These are phyloP conservation scores for Endoconidiophora polonica DNA, from an alignment of 2,329 filamentous ascomycete species.

Conservation along the genomic window DNA sequence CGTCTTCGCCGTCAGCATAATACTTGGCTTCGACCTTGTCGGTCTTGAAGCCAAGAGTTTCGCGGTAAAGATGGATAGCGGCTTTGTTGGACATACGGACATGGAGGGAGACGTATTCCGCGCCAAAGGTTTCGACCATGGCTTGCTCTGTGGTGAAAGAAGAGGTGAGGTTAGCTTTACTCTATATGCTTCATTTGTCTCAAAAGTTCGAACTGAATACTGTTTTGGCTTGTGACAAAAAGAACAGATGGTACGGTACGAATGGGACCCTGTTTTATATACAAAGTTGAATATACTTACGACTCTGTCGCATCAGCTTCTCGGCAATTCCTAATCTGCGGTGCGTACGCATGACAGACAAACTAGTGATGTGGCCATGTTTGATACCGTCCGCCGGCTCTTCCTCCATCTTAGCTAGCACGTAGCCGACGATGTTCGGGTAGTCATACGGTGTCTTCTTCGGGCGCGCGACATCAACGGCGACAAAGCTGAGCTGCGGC, in stretches of 20 bases:
- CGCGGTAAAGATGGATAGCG: conserved; percentile 79
- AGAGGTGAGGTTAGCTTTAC: neutral
- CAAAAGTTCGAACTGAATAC: neutral
- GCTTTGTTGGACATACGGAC: conserved; percentile 88
- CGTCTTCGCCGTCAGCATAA: conserved; percentile 96
- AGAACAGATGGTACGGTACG: neutral
- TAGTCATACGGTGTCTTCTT: conserved; percentile 68
- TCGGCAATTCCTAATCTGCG: conserved; percentile 80
- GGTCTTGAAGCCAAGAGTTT: conserved; percentile 76
- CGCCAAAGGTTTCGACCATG: conserved; percentile 90
- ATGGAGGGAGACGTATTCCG: conserved; percentile 86
- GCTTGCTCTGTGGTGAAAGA: conserved; percentile 49
- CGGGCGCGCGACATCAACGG: conserved; percentile 75
- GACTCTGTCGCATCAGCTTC: conserved; percentile 92
- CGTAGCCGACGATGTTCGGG: conserved; percentile 95
- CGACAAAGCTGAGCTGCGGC: conserved; percentile 93
- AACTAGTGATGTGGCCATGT: conserved; percentile 89
- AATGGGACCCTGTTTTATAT: too few relatives aligned
- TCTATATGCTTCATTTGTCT: neutral
- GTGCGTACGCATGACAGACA: conserved; percentile 95
- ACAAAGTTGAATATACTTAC: conserved; percentile 34
- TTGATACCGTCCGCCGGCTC: conserved; percentile 79
- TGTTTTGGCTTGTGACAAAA: neutral
- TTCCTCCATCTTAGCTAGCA: conserved; percentile 99
- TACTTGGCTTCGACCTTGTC: conserved; percentile 79